These are phyloP conservation scores for Ogataea ganodermae DNA, from an alignment of 805 yeast genomes.

Conservation along the genomic window DNA sequence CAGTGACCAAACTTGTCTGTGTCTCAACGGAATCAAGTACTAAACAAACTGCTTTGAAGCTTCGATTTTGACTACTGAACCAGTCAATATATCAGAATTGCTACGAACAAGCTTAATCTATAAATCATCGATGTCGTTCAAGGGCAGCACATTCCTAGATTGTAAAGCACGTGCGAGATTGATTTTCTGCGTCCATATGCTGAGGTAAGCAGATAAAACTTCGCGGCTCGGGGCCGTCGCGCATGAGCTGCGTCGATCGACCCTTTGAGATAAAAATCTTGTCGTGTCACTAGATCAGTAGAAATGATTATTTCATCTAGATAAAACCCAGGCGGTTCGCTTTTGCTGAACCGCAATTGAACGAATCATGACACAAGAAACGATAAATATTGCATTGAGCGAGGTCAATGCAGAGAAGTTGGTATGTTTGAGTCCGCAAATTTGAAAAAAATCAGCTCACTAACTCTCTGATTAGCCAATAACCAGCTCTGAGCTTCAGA, in stretches of 20 bases:
- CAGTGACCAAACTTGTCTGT: slow-evolving; percentile 1
- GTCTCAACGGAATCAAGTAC: not conserved
- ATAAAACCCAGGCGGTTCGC: too few relatives aligned
- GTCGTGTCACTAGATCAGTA: not conserved
- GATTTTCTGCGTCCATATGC: not conserved
- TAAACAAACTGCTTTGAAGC: too few relatives aligned
- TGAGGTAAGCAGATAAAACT: not conserved
- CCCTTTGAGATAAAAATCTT: not conserved
- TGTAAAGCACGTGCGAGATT: slow-evolving; percentile 15
- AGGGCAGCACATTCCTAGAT: slow-evolving; percentile 3
- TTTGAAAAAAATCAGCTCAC: not conserved
- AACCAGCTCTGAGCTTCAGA: slow-evolving; percentile 18
- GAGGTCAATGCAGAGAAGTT: slow-evolving; percentile 19
- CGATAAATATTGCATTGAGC: slow-evolving; percentile 5
- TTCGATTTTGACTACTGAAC: not conserved
- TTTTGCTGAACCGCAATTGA: too few relatives aligned
- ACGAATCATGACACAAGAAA: slow-evolving; percentile 1
- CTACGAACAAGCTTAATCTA: not conserved
- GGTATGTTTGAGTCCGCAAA: slow-evolving; percentile 12
- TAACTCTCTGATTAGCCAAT: slow-evolving; percentile 23
- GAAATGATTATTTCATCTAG: not conserved
- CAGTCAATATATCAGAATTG: not conserved
- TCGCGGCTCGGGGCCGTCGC: too few relatives aligned
- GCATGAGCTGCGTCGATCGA: slow-evolving; percentile 2
- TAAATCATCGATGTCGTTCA: not conserved